Evolutionary conservation across 1,284 basidiomycete genomes (phyloP).

Genomic region (Cronartium ribicola): DNA sequence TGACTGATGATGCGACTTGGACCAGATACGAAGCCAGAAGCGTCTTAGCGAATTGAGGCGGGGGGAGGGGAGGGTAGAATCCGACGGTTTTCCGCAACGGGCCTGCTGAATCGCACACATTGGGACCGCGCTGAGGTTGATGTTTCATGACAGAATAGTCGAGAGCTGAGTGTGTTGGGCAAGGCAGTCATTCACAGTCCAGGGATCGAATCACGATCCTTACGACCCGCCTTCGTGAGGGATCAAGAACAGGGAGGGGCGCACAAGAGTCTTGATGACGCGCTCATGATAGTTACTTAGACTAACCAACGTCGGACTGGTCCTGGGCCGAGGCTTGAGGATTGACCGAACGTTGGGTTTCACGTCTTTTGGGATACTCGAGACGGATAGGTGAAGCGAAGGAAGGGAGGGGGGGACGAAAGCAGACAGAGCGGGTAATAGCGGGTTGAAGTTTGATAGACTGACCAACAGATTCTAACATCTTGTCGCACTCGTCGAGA

Average conservation of each 20-base stretch:
- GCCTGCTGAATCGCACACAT: not conserved
- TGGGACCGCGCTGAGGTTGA: not conserved
- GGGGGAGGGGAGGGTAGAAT: not conserved
- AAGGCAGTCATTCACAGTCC: constrained; percentile 9
- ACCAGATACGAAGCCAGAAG: not conserved
- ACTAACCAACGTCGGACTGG: not conserved
- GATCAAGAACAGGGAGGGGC: constrained; percentile 2
- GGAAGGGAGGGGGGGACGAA: not conserved
- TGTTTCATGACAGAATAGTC: not conserved
- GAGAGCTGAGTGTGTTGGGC: not conserved
- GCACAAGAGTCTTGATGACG: not conserved
- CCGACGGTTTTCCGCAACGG: constrained; percentile 2
- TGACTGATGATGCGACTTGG: constrained; percentile 11
- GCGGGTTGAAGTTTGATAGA: constrained; percentile 52
- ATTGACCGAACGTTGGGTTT: not conserved
- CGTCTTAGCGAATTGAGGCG: not conserved
- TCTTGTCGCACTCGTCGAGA: constrained; percentile 99
- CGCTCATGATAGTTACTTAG: not conserved
- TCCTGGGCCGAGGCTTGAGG: constrained; percentile 3
- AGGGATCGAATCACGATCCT: not conserved
- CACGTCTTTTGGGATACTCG: not conserved
- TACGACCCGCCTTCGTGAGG: not conserved
- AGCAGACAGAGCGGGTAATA: not conserved
- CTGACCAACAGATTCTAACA: constrained; percentile 99
- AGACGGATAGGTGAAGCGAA: not conserved